A percentile compares a stretch with the other conserved stretches of the same genome.
These are phyloP conservation scores for Chytridium lagenaria DNA, from an alignment of 371 early-diverging fungal species.

Conservation along the genomic window DNA sequence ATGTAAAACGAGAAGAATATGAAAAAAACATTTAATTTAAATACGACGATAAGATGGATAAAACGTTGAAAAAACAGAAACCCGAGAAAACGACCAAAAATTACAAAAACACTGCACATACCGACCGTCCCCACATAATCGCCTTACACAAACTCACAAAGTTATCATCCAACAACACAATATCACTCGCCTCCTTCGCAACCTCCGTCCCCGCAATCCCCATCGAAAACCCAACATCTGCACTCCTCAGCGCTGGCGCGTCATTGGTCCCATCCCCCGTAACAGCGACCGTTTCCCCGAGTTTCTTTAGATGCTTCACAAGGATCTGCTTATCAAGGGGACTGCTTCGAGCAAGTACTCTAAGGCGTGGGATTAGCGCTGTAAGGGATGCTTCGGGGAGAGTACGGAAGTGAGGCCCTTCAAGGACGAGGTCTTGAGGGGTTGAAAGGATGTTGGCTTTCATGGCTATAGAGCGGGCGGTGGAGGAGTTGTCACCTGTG, in stretches of 20 bases:
- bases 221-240: constrained; percentile 97
- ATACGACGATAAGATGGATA: background rate
- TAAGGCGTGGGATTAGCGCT: constrained; percentile 78
- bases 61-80: constrained; percentile 44
- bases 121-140: constrained; percentile 91
- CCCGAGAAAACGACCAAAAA: no score
- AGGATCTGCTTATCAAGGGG: constrained; percentile 94
- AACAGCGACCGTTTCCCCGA: constrained; percentile 93
- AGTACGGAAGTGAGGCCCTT: constrained; percentile 87
- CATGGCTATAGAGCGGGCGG: constrained; percentile 88
- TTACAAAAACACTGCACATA: no score
- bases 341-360: constrained; percentile 90
- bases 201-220: constrained; percentile 97
- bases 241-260: constrained; percentile 90
- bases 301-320: constrained; percentile 77
- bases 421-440: constrained; percentile 65
- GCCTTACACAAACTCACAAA: constrained; percentile 83
- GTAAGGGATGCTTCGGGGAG: constrained; percentile 78
- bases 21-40: background rate
- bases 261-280: constrained; percentile 98
- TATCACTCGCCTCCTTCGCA: constrained; percentile 93
- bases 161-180: constrained; percentile 92
- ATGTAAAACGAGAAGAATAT: no score
- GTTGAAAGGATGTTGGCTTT: constrained; percentile 83
- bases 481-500: constrained; percentile 93